Base-by-base conservation (phyloP, 768 basidiomycete species). In the Austroboletus eburneus region DNA sequence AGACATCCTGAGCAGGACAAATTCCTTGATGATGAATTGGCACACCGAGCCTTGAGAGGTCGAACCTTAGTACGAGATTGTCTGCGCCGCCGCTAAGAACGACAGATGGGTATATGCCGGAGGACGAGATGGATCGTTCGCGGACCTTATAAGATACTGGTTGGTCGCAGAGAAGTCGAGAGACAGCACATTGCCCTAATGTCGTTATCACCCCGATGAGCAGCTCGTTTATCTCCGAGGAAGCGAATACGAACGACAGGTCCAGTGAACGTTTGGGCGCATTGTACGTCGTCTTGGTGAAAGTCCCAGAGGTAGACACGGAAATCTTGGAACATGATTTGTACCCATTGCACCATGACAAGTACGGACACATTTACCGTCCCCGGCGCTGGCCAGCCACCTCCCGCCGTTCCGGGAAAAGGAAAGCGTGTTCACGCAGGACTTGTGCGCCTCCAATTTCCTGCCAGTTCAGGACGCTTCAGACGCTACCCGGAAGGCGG, bases 151-250 rank as follows among this genome's bases (percentile, higher is more conserved):
- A 34, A 89, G 59, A 57, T 74, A 81, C 42, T 73, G 74, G 56
- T 83, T 85, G 18, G 73, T 72, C 0, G 81, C 74, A 6, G 87
- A 87, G 67, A 90, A 88, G 39, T 77, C 77, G 24, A 90, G 68
- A 16, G 78, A 74, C 61, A 91, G 80, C 29, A 89, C 76, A 54
- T 87, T 88, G 34, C 73, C 74, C 87, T 90, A 42, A 33, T 44
- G 3, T 46, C 35, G 51, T 49, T 57, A 58, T 56, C 51, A 40
- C 20, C 3, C 41, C 24, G 8, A 48, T 49, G 49, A 61, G 40
- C 29, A 21, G 14, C 43, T 16, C 36, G 42, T 24, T 27, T 42
- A 61, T 62, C 57, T 64, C 61, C 59, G 62, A 64, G 62, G 62
- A 57, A 36, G 45, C 22, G 39, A 20, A 41, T 3, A 46, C 64